phyloP scores from a whole-genome alignment of 371 early-diverging fungal genomes.

The Rhizopus stolonifer region DNA sequence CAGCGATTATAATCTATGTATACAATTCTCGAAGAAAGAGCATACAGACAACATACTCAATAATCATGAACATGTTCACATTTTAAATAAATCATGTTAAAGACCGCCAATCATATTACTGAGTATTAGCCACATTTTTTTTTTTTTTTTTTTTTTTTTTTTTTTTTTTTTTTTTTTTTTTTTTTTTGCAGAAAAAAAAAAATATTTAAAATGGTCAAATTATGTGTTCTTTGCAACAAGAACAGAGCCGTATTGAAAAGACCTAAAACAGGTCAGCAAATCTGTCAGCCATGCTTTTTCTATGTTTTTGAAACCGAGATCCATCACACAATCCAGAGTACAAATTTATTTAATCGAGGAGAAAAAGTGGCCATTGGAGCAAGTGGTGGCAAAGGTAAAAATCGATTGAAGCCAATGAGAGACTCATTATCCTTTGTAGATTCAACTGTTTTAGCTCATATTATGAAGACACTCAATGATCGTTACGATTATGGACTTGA shows the following conservation, averaged over 20 bases:
- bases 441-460: constrained; percentile 98
- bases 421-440: constrained; percentile 56
- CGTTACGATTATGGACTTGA: constrained; percentile 94
- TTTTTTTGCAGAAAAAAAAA: not conserved
- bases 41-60: too few relatives aligned
- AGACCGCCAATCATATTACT: not conserved
- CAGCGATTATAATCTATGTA: too few relatives aligned
- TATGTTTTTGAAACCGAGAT: constrained; percentile 96
- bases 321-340: constrained; percentile 89
- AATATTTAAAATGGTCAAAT: constrained; percentile 27
- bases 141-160: not conserved
- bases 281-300: constrained; percentile 96
- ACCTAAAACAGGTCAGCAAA: constrained; percentile 91
- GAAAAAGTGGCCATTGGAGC: constrained; percentile 97
- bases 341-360: constrained; percentile 86
- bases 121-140: constrained; percentile 1
- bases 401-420: not conserved
- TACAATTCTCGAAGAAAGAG: too few relatives aligned
- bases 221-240: constrained; percentile 53
- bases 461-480: constrained; percentile 94
- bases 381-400: constrained; percentile 94
- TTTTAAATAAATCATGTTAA: too few relatives aligned
- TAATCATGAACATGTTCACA: too few relatives aligned
- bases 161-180: not conserved
- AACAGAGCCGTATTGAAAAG: constrained; percentile 85